Base-by-base conservation (phyloP, 805 yeast genomes). In the Starmera pachycereana region DNA sequence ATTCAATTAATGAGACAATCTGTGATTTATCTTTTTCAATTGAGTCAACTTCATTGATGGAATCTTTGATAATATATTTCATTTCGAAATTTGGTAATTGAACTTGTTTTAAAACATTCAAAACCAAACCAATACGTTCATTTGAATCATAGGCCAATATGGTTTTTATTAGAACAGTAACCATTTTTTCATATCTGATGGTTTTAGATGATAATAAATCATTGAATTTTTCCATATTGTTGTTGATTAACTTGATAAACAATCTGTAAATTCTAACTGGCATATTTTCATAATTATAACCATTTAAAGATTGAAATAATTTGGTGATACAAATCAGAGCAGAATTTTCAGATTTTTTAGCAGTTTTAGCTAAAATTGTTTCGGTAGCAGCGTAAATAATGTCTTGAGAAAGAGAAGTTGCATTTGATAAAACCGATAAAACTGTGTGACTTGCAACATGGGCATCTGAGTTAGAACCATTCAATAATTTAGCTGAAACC, bases 401-500 rank as follows among this genome's bases (percentile, higher is more conserved):
- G 12, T 69, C 65, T 47, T 60, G 66, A 7, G 74, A 66, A 33
- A 92, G 67, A 7, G 86, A 81, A 37, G 79, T 70, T 36, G 90
- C 81, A 4, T 90, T 69, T 6, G 82, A 73, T 38, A 89, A 63
- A 3, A 90, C 96, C 0, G 90, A 74, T 19, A 90, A 56, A 12
- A 88, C 67, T 37, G 95, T 83, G 57, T 85, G 90, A 2, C 90
- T 87, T 14, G 96, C 81, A 43, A 86, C 71, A 57, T 84, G 92
- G 38, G 80, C 70, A 51, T 86, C 94, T 8, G 66, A 61, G 40
- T 61, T 62, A 11, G 61, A 43, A 7, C 76, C 64, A 2, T 63
- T 61, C 44, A 81, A 60, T 32, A 83, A 60, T 41, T 68, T 65
- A 14, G 82, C 84, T 12, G 78, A 63, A 2, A 71, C 62, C 52